Conservation (phyloP, 164 flowering plant species). For the Aristolochia contorta region DNA sequence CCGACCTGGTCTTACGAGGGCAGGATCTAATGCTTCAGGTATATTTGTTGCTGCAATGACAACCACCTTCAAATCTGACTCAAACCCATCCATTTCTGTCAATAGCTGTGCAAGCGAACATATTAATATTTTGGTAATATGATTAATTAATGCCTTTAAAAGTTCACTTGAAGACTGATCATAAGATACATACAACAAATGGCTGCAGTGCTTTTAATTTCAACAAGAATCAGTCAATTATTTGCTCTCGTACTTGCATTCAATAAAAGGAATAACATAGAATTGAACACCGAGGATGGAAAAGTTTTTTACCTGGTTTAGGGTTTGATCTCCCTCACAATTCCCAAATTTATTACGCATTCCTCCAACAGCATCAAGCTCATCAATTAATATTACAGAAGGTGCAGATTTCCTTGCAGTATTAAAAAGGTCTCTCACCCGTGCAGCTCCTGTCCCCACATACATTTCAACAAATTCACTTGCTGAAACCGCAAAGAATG, state of each 20-base stretch:
- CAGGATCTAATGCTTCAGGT: conserved; percentile 93
- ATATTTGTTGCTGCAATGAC: conserved; percentile 94
- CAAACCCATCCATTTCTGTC: conserved; percentile 99
- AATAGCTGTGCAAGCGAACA: conserved; percentile 50
- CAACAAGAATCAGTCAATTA: too few relatives aligned
- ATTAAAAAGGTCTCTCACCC: conserved; percentile 84
- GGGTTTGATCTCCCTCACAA: conserved; percentile 95
- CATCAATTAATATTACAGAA: conserved; percentile 92
- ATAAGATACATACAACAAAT: too few relatives aligned
- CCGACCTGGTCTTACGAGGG: conserved; percentile 95
- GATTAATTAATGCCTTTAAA: too few relatives aligned
- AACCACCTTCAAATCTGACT: conserved; percentile 74
- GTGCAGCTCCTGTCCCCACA: conserved; percentile 99
- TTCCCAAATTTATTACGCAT: conserved; percentile 94
- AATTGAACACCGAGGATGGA: background rate
- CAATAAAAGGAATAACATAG: background rate
- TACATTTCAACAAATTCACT: conserved; percentile 97
- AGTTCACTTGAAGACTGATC: too few relatives aligned
- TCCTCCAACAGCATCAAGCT: conserved; percentile 98
- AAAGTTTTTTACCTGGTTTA: conserved; percentile 70
- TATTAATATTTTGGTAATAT: too few relatives aligned
- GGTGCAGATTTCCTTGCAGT: conserved; percentile 85
- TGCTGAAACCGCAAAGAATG: conserved; percentile 89
- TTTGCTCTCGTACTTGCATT: too few relatives aligned
- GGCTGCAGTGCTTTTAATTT: background rate